phyloP scores from a whole-genome alignment of 345 rosid species.

The Adansonia digitata region DNA sequence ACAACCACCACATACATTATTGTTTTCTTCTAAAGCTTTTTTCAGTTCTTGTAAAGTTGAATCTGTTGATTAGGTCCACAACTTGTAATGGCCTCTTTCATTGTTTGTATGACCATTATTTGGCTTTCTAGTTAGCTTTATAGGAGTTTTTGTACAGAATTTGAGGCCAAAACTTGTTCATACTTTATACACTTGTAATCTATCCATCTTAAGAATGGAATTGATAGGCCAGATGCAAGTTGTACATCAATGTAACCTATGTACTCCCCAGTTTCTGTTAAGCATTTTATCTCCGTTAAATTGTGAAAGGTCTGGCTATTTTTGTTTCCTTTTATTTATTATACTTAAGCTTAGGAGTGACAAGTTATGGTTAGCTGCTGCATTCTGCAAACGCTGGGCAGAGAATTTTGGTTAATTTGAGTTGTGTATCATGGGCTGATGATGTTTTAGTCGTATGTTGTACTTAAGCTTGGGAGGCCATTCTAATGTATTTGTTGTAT shows the following conservation, averaged over 20 bases:
- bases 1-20: not conserved
- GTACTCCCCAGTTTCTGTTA: not conserved
- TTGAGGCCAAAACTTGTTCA: conserved; percentile 11
- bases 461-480: not conserved
- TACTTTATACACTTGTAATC: not conserved
- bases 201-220: not conserved
- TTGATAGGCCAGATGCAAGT: not conserved
- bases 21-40: conserved; percentile 17
- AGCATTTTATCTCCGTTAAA: not conserved
- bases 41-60: not conserved
- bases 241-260: not conserved
- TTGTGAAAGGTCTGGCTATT: not conserved
- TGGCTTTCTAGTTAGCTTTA: conserved; percentile 21
- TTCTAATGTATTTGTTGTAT: not conserved
- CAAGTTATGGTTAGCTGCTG: not conserved
- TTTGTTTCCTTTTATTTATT: too few species aligned
- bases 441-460: not conserved
- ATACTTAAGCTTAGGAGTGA: not conserved
- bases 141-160: not conserved
- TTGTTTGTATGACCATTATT: conserved; percentile 20
- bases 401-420: conserved; percentile 4
- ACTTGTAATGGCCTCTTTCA: conserved; percentile 26
- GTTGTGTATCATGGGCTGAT: not conserved
- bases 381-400: not conserved
- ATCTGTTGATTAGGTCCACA: conserved; percentile 25